A percentile compares a stretch with the other conserved stretches of the same genome.
These are phyloP conservation scores for Coniochaeta ligniaria DNA, from an alignment of 2,329 filamentous ascomycete species.

Conservation along the genomic window DNA sequence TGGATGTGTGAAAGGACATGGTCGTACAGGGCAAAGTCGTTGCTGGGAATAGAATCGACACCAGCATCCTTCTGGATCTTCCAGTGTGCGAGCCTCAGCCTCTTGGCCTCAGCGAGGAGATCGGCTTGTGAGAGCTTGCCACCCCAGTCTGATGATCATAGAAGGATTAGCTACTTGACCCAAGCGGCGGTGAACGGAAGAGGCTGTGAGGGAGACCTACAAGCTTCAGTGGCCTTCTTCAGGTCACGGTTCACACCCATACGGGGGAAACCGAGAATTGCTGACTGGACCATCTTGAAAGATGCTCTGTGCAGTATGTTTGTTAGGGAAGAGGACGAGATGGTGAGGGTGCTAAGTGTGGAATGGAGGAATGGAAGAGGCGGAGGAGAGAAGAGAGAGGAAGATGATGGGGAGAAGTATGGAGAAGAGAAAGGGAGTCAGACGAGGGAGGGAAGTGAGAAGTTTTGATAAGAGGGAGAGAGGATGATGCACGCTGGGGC, in stretches of 20 bases:
- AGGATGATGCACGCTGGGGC: not conserved
- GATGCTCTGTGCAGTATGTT: not conserved
- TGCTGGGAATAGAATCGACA: conserved; percentile 96
- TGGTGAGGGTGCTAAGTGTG: conserved; percentile 7
- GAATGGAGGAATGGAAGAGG: not conserved
- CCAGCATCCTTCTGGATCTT: conserved; percentile 99
- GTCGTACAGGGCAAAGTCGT: conserved; percentile 99
- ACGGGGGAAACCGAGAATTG: conserved; percentile 83
- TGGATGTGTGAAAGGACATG: conserved; percentile 97
- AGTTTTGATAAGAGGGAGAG: not conserved
- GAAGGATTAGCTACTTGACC: conserved; percentile 8
- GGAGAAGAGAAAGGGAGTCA: conserved; percentile 2
- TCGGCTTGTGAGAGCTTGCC: conserved; percentile 90
- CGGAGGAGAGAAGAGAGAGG: conserved; percentile 1
- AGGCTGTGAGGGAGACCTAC: conserved; percentile 29
- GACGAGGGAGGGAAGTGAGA: not conserved
- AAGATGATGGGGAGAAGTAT: conserved; percentile 3
- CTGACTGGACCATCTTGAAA: conserved; percentile 51
- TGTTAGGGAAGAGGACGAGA: conserved; percentile 8
- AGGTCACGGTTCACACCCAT: conserved; percentile 98
- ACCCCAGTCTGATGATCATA: conserved; percentile 56
- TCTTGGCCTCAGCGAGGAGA: conserved; percentile 91
- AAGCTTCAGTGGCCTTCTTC: conserved; percentile 99
- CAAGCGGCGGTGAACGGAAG: conserved; percentile 8
- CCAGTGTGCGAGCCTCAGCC: conserved; percentile 95